Percentiles rank a stretch among this genome's conserved stretches.
These are phyloP conservation scores for Parietaria judaica DNA, from an alignment of 306 rosid species.

Conservation along the genomic window DNA sequence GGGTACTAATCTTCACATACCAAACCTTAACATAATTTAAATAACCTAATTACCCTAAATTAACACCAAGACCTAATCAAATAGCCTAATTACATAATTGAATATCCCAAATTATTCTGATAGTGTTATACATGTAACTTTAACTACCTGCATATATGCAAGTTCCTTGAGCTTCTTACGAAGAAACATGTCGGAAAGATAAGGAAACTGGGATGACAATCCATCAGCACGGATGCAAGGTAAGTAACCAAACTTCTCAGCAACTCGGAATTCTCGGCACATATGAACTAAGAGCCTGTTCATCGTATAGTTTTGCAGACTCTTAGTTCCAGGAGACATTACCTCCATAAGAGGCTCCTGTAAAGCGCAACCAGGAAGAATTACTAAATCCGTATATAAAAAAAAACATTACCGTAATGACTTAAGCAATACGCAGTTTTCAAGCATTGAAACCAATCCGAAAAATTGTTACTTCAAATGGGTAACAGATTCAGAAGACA, in stretches of 20 bases:
- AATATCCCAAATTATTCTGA: too few species aligned
- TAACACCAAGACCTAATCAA: too few species aligned
- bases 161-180: slow-evolving; percentile 74
- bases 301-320: slow-evolving; percentile 81
- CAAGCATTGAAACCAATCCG: too few species aligned
- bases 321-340: slow-evolving; percentile 88
- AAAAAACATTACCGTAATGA: not conserved
- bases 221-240: slow-evolving; percentile 61
- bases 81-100: too few species aligned
- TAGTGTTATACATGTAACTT: too few species aligned
- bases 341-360: slow-evolving; percentile 99
- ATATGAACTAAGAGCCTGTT: slow-evolving; percentile 73
- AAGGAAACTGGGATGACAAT: slow-evolving; percentile 71
- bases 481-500: too few species aligned
- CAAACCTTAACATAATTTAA: too few species aligned
- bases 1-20: too few species aligned
- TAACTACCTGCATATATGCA: slow-evolving; percentile 71
- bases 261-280: slow-evolving; percentile 82
- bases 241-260: slow-evolving; percentile 56
- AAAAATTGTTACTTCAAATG: too few species aligned
- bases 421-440: too few species aligned
- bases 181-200: slow-evolving; percentile 64
- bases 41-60: too few species aligned
- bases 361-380: slow-evolving; percentile 19
- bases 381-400: slow-evolving; percentile 1